Percentiles rank a stretch among this genome's conserved stretches.
Evolutionary conservation across 371 early-diverging fungal species (phyloP).

Genomic region (Circinella umbellata): DNA sequence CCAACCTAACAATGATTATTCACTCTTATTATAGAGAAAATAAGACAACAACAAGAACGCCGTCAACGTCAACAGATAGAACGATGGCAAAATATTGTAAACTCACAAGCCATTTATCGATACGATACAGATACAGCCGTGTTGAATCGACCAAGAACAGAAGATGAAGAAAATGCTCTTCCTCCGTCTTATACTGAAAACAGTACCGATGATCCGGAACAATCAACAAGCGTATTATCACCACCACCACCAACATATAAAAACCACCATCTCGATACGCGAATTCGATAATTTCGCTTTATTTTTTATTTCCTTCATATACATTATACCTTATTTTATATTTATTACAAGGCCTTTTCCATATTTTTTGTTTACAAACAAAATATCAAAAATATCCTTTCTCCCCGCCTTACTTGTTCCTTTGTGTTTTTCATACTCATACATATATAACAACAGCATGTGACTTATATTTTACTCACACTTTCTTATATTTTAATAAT

Average conservation of each 20-base stretch:
- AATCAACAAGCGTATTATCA: neutral
- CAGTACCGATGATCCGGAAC: neutral
- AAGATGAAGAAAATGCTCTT: neutral
- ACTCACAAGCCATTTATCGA: neutral
- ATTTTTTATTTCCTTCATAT: neutral
- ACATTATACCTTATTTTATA: neutral
- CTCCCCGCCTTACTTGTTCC: too few relatives aligned
- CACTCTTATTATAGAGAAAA: neutral
- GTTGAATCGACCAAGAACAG: neutral
- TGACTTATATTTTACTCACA: too few relatives aligned
- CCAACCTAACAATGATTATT: too few relatives aligned
- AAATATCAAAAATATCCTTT: too few relatives aligned
- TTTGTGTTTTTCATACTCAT: too few relatives aligned
- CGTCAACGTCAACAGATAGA: conserved; percentile 1
- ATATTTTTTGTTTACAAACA: too few relatives aligned
- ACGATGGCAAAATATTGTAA: neutral
- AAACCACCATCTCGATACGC: neutral
- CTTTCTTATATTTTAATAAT: too few relatives aligned
- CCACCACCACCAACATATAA: neutral
- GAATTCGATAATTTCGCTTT: conserved; percentile 1
- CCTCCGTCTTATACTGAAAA: neutral
- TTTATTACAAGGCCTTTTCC: too few relatives aligned
- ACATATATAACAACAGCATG: too few relatives aligned
- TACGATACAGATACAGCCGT: neutral
- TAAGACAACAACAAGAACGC: neutral